These are phyloP conservation scores for Aspergillus cavernicola DNA, from an alignment of 495 filamentous ascomycete species.

Conservation along the genomic window DNA sequence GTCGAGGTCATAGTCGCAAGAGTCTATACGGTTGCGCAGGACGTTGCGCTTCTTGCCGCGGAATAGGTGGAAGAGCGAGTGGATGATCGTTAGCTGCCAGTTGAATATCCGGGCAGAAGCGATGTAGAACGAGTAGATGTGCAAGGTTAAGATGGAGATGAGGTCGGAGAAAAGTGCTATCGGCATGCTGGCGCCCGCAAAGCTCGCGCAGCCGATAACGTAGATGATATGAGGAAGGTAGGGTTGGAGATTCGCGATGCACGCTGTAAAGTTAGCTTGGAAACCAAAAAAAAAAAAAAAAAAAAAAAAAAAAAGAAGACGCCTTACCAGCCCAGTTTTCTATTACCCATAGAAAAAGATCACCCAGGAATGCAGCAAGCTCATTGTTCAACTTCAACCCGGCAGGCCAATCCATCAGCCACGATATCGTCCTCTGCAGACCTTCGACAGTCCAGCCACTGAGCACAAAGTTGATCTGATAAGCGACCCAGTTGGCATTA, in stretches of 20 bases:
- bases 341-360: conserved; percentile 96
- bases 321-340: conserved; percentile 91
- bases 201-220: conserved; percentile 90
- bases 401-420: conserved; percentile 98
- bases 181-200: conserved; percentile 94
- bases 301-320: conserved; percentile 13
- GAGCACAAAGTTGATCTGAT: conserved; percentile 74
- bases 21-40: conserved; percentile 93
- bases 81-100: conserved; percentile 95
- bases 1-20: conserved; percentile 98
- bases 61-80: conserved; percentile 96
- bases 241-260: conserved; percentile 70
- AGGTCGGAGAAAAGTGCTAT: conserved; percentile 96
- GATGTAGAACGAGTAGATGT: conserved; percentile 97
- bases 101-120: conserved; percentile 95
- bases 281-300: not conserved
- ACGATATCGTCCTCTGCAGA: conserved; percentile 82
- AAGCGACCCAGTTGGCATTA: conserved; percentile 80
- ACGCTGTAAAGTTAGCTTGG: conserved; percentile 45
- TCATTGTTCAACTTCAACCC: conserved; percentile 96
- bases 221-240: conserved; percentile 82
- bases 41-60: conserved; percentile 98
- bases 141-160: conserved; percentile 83
- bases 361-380: conserved; percentile 86
- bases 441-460: conserved; percentile 84